Base-by-base conservation (phyloP, 73 alveolate species). In the Symbiodinium natans region DNA sequence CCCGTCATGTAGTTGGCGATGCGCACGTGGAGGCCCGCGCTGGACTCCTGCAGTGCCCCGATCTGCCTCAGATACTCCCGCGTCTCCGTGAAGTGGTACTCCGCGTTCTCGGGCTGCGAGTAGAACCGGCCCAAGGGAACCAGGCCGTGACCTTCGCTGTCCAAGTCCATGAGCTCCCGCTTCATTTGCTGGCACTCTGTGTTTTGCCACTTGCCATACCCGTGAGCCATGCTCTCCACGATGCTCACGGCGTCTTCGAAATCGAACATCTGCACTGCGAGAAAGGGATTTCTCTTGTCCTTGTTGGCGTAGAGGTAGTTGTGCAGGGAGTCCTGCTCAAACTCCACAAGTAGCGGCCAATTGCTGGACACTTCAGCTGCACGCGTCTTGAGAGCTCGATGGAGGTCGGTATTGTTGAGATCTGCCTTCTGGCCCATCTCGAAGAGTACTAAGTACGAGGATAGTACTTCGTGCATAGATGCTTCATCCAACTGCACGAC, bases 151-250 rank as follows among this genome's bases (percentile, higher is more conserved):
- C 59, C 13, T 46, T 63, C 31, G 77, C 89, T 19, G 41, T 74
- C 98, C 41, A 74, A 63, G 21, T 92, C 98, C 98, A 92, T 75
- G 56, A 92, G 83, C 46, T 92, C 92, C 3, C 83, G 83, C 34
- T 92, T 92, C 98, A 92, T 92, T 43, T 92, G 90, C 59, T 42
- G 77, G 40, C 98, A 92, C 82, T 92, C 98, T n/a, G 89, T 19
- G 59, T 92, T 42, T 41, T 92, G 98, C 98, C 98, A 92, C 56
- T 92, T 92, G 23, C 98, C 98, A n/a, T 92, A 92, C 4, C 80
- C 98, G 2, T 80, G 56, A 3, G 98, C 43, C 15, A 92, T 38
- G 43, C 52, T 90, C 80, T 71, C 82, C 7, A 92, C 33, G 98
- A 92, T 43, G 9, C 1, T 56, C 52, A 41, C 59, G 9, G 90